Evolutionary conservation across 2,329 filamentous ascomycete genomes (phyloP), one percentile per base, ranked within the genome.

Genomic region (Nemania serpens): DNA sequence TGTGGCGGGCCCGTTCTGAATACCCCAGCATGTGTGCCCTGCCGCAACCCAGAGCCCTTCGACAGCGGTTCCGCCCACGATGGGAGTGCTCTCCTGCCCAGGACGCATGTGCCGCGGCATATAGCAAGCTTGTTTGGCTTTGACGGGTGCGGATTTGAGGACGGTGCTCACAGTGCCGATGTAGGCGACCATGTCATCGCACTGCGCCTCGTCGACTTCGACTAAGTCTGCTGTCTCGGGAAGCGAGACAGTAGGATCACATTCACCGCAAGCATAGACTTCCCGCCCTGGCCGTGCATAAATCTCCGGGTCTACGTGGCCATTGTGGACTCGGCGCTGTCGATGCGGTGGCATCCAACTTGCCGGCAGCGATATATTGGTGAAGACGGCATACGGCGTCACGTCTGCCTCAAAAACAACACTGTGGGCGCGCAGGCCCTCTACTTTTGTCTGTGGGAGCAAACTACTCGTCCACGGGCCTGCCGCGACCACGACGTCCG

Each of bases 21-120:
- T 97, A 0, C 95, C 95, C 95, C 95, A 99, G 78, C 94, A 98
- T 1, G 93, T 97, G 79, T 99, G 95, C 0, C 95, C 95, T 0
- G 91, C 84, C 0, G 95, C 95, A 61, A 98, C 81, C 74, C 90
- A 88, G 45, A 98, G 71, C 0, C 93, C 93, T 6, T 86, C 84
- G 0, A 89, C 85, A 1, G 84, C 83, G 7, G 93, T 93, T 55
- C 82, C 79, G 0, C 95, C 95, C 22, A 98, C 84, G 51, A 98
- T 75, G 5, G 95, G 94, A 0, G 86, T 87, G 39, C 76, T 78
- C 73, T 86, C 83, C 46, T 82, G 79, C n/a, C 88, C 85, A 54
- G 81, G 81, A 2, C 81, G 78, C 68, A 83, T 80, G 61, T 93
- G 90, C 66, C 89, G 90, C 0, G 95, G 95, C 51, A 99, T 80